phyloP scores from a whole-genome alignment of 805 yeast species.

The Metschnikowia gelsemii region DNA sequence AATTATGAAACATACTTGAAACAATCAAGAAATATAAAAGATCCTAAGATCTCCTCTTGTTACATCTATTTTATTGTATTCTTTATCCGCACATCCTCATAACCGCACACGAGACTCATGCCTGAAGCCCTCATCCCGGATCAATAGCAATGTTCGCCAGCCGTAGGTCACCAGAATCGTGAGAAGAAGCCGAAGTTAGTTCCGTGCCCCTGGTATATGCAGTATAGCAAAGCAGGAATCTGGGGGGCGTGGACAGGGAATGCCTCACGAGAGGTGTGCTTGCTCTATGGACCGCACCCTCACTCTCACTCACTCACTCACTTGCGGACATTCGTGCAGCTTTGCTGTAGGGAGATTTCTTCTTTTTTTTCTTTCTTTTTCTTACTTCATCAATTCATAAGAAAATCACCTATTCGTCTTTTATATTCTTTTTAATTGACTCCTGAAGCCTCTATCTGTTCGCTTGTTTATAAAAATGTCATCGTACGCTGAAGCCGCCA shows the following conservation, averaged over 20 bases:
- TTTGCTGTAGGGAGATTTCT: neutral
- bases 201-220: too few relatives aligned
- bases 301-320: neutral
- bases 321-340: neutral
- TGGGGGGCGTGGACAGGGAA: constrained; percentile 20
- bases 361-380: constrained; percentile 1
- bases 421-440: neutral
- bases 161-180: too few relatives aligned
- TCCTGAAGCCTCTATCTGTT: too few relatives aligned
- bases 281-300: constrained; percentile 9
- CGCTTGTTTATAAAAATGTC: constrained; percentile 14
- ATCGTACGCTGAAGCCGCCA: constrained; percentile 46
- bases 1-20: neutral
- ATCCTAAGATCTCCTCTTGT: too few relatives aligned
- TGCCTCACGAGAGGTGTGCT: too few relatives aligned
- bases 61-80: too few relatives aligned
- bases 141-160: constrained; percentile 7
- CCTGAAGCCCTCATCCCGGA: neutral
- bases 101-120: neutral
- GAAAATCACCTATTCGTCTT: constrained; percentile 2
- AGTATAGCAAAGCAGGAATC: constrained; percentile 20
- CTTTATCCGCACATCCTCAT: too few relatives aligned
- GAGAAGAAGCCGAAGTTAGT: too few relatives aligned
- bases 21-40: neutral
- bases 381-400: neutral